Percentiles rank a stretch among this genome's conserved stretches.
Evolutionary conservation across 2,329 filamentous ascomycete species (phyloP).

Genomic region (Talaromyces marneffei): DNA sequence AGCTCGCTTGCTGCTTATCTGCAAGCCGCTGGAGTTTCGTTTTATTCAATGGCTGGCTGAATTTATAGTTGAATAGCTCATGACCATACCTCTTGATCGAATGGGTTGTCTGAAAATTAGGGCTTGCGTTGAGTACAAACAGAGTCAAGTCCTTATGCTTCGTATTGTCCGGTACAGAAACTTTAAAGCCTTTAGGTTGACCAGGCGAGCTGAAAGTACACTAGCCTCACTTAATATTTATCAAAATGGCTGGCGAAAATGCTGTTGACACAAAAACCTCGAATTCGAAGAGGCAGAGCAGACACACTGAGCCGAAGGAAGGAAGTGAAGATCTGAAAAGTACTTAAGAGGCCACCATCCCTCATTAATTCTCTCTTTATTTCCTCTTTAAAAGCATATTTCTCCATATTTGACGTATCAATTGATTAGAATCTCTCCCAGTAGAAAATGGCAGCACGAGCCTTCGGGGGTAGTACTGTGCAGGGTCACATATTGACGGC

Average conservation of each 20-base stretch:
- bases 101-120: not conserved
- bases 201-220: not conserved
- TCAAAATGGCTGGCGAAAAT: not conserved
- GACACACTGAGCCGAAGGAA: not conserved
- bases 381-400: not conserved
- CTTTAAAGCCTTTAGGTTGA: not conserved
- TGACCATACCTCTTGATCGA: not conserved
- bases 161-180: not conserved
- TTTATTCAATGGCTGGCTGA: not conserved
- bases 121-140: not conserved
- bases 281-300: not conserved
- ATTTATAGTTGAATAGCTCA: not conserved
- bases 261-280: not conserved
- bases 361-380: not conserved
- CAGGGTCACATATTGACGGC: not conserved
- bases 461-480: not conserved
- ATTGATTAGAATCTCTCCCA: not conserved
- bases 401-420: not conserved
- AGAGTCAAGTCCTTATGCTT: not conserved
- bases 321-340: not conserved
- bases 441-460: not conserved
- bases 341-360: not conserved
- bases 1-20: not conserved
- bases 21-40: not conserved
- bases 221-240: not conserved